These are phyloP conservation scores for Sistotremastrum niveocremeum DNA, from an alignment of 768 basidiomycete genomes.

Conservation along the genomic window DNA sequence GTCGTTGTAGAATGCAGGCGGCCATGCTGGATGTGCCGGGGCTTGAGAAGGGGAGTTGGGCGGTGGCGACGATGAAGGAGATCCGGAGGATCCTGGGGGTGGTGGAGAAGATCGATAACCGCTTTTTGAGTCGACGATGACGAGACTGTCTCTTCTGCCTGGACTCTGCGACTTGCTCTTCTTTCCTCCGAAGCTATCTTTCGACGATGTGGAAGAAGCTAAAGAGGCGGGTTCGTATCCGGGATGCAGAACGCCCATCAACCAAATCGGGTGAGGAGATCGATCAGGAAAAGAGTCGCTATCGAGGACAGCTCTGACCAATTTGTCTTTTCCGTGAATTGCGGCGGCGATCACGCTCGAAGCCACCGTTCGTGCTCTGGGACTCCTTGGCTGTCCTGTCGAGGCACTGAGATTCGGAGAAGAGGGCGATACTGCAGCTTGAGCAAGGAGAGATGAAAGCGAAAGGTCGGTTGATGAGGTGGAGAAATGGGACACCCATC, in stretches of 20 bases:
- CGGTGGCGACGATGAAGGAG: conserved; percentile 20
- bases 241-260: conserved; percentile 71
- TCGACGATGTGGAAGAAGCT: conserved; percentile 11
- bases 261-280: conserved; percentile 76
- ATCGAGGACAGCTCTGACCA: conserved; percentile 83
- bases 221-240: conserved; percentile 44
- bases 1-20: conserved; percentile 73
- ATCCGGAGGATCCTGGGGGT: conserved; percentile 2
- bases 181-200: conserved; percentile 14
- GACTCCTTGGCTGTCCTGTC: no score
- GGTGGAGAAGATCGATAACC: conserved; percentile 7
- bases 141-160: conserved; percentile 2
- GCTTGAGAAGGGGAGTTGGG: conserved; percentile 15
- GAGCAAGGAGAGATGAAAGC: conserved; percentile 44
- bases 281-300: conserved; percentile 77
- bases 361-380: conserved; percentile 12
- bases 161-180: conserved; percentile 1
- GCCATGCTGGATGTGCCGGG: conserved; percentile 47
- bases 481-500: conserved; percentile 72
- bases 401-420: conserved; percentile 33
- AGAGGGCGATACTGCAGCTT: conserved; percentile 22
- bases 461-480: conserved; percentile 60
- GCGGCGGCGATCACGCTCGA: conserved; percentile 44
- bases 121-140: conserved; percentile 5
- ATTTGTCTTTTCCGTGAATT: conserved; percentile 69